Conservation (phyloP, 805 yeast species). For the Myxozyma nipponensis region DNA sequence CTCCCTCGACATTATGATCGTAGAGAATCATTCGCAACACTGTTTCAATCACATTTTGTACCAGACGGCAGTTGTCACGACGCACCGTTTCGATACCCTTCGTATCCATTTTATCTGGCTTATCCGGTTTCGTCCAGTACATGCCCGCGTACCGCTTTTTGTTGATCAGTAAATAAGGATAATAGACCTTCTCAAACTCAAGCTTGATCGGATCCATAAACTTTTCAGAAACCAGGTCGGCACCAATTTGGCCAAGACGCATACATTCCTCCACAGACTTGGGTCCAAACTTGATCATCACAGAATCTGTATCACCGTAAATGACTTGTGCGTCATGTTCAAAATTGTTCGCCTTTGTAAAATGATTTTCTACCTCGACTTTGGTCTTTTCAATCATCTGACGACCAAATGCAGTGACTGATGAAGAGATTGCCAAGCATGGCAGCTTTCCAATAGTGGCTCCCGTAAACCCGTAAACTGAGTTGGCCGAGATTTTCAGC, state of each 20-base stretch:
- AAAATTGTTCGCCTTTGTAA: slow-evolving; percentile 76
- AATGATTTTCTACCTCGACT: slow-evolving; percentile 73
- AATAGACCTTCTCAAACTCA: slow-evolving; percentile 95
- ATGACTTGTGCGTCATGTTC: slow-evolving; percentile 84
- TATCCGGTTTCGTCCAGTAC: slow-evolving; percentile 91
- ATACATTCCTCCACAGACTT: slow-evolving; percentile 76
- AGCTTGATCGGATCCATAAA: slow-evolving; percentile 85
- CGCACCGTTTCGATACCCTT: slow-evolving; percentile 98
- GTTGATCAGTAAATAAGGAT: slow-evolving; percentile 88
- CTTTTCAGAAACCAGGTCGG: slow-evolving; percentile 70
- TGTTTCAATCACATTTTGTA: slow-evolving; percentile 89
- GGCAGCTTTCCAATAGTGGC: slow-evolving; percentile 98
- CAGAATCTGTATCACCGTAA: slow-evolving; percentile 99
- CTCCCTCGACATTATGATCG: slow-evolving; percentile 80
- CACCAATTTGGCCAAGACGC: slow-evolving; percentile 93
- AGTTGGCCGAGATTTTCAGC: slow-evolving; percentile 91
- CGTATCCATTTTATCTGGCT: slow-evolving; percentile 94
- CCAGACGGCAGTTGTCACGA: slow-evolving; percentile 93
- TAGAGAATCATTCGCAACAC: slow-evolving; percentile 81
- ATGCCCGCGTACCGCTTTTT: slow-evolving; percentile 97
- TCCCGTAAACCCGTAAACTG: slow-evolving; percentile 98
- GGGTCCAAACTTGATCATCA: slow-evolving; percentile 95
- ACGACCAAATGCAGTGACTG: slow-evolving; percentile 94
- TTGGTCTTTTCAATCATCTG: slow-evolving; percentile 94
- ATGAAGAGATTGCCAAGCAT: slow-evolving; percentile 91